Base-by-base conservation (phyloP, 2,329 filamentous ascomycete species). In the Penicillium sp. region DNA sequence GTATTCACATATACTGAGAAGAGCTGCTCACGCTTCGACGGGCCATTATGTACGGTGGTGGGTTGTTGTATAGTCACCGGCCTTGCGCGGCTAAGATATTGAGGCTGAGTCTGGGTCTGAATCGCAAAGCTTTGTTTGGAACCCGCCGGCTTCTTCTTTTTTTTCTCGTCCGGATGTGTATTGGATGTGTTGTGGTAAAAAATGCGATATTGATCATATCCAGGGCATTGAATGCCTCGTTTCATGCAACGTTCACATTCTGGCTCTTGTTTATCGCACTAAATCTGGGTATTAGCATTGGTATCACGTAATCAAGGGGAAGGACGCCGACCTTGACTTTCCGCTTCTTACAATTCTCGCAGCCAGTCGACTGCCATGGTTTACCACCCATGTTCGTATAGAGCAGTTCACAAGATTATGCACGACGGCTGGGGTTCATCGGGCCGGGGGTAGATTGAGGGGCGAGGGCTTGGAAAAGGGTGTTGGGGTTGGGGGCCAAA, bases 211-310 rank as follows among this genome's bases (percentile, higher is more conserved):
- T 48, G 52, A 8, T 55, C 48, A 25, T 53, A 57, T n/a, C 54
- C 54, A 14, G 29, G 33, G 21, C 54, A 53, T 43, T 43, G 25
- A 16, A 53, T 26, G n/a, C 49, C 49, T 25, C 49, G 45, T 19
- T 43, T 57, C 19, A 43, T 16, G n/a, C 50, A 57, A 11, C 44
- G 31, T 26, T 26, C 29, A 31, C 54, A 57, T 53, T 53, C 54
- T 14, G 54, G 54, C 27, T 51, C 33, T 44, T 43, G 19, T 6
- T 31, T 57, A 45, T 57, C 54, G 26, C 54, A 57, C 54, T 57
- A 31, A 5, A 1, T 8, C 27, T 27, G 11, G 19, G 9, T 10
- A 7, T 39, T 44, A 33, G 48, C 42, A 35, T 21, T 8, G 35
- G 35, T 9, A 51, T 31, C 21, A 31, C 26, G 23, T 23, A 19